Percentiles rank a stretch among this genome's conserved stretches.
Evolutionary conservation across 1,284 basidiomycete species (phyloP).

Genomic region (Stygiomarasmius scandens): DNA sequence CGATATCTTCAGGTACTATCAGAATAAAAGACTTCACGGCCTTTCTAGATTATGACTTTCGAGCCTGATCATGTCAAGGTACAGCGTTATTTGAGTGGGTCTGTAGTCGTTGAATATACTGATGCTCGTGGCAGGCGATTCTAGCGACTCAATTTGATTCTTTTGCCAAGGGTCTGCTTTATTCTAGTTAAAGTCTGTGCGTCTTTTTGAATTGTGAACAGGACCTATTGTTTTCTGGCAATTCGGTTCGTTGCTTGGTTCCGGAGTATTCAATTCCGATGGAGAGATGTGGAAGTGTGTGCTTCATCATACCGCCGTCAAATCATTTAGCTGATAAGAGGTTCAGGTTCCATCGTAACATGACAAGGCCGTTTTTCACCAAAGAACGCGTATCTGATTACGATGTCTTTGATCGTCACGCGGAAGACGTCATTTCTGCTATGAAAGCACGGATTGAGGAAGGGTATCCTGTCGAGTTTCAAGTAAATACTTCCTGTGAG

Average conservation of each 20-base stretch:
- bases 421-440: constrained; percentile 37
- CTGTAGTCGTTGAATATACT: neutral
- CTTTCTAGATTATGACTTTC: constrained; percentile 12
- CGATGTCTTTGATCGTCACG: constrained; percentile 49
- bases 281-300: constrained; percentile 42
- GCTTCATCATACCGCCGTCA: neutral
- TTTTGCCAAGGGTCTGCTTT: too few relatives aligned
- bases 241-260: too few relatives aligned
- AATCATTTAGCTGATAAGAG: neutral
- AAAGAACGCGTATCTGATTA: constrained; percentile 54
- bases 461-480: constrained; percentile 52
- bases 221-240: too few relatives aligned
- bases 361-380: constrained; percentile 32
- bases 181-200: too few relatives aligned
- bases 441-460: constrained; percentile 40
- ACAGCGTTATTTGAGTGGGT: neutral
- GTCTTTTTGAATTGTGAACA: too few relatives aligned
- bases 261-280: too few relatives aligned
- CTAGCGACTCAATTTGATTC: too few relatives aligned
- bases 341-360: constrained; percentile 22
- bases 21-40: neutral
- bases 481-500: constrained; percentile 38
- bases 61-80: constrained; percentile 20
- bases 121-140: too few relatives aligned
- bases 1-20: too few relatives aligned